Evolutionary conservation across 2,329 filamentous ascomycete species (phyloP), one percentile per base, ranked within the genome.

Genomic region (Aureobasidium sp.): DNA sequence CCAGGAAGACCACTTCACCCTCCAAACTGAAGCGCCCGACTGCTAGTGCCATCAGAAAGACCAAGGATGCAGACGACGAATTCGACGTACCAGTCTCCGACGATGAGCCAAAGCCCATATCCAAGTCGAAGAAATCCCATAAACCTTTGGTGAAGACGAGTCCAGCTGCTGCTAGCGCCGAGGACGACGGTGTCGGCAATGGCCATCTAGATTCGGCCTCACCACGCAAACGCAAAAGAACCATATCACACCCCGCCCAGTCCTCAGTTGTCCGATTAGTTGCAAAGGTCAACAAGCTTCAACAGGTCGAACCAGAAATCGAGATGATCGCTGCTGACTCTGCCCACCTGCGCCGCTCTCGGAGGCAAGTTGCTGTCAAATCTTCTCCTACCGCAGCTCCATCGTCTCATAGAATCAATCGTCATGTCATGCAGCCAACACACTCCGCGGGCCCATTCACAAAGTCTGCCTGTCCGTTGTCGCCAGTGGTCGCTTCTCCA

Each of bases 81-180:
- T 80, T 78, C 66, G 77, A 80, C 64, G 72, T 79, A 22, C 77
- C 77, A 4, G 74, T 68, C 6, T 70, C 72, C 2, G 71, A 72
- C 27, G 72, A 74, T 7, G 72, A 73, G n/a, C 52, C 56, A 17
- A 31, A 34, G 22, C n/a, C 57, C 25, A 36, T 22, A 41, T 14
- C 5, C 62, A 58, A 39, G 29, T 17, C 41, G n/a, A 44, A 44
- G 27, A 36, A 45, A 9, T 6, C 11, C 8, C 17, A 41, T 8
- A 45, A 57, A 14, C 9, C 41, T 45, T 6, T 11, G 14, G 14
- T 12, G 25, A 44, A 45, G 29, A 20, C 27, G 14, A 36, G 29
- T 45, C 39, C 11, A 29, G 17, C 15, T 11, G 15, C 17, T 55
- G 25, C 27, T 55, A 20, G 20, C 9, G 25, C 4, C 12, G 15